Percentiles rank a stretch among this genome's conserved stretches.
Conservation (phyloP, 305 asterid genomes). For the Fraxinus albicans region DNA sequence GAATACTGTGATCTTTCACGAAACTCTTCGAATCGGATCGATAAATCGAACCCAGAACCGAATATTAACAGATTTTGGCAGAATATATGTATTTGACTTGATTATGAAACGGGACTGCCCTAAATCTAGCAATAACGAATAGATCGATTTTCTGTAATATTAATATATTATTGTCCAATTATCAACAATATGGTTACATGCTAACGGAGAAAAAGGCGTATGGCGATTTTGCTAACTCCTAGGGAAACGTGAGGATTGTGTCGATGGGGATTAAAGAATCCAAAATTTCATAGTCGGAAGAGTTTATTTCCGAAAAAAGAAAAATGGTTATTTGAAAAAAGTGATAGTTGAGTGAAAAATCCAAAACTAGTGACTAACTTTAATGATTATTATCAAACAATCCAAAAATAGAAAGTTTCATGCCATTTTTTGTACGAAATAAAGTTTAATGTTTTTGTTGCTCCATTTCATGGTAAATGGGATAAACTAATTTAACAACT, state of each 20-base stretch:
- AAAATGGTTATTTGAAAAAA: not conserved
- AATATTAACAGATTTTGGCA: not conserved
- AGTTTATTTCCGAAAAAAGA: not conserved
- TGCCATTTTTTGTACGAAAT: not conserved
- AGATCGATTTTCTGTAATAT: not conserved
- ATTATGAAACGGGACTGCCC: not conserved
- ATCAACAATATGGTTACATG: not conserved
- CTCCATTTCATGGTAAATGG: not conserved
- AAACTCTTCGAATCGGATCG: not conserved
- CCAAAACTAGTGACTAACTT: not conserved
- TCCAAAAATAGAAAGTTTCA: not conserved
- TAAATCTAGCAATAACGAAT: not conserved
- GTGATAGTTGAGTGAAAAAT: not conserved
- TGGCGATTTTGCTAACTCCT: not conserved
- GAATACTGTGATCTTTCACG: not conserved
- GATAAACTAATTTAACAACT: not conserved
- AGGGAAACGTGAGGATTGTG: not conserved
- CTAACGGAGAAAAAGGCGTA: not conserved
- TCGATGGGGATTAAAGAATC: not conserved
- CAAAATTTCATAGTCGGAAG: not conserved
- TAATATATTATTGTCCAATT: not conserved
- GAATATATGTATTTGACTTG: not conserved
- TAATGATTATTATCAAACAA: not conserved
- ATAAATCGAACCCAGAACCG: constrained; percentile 7
- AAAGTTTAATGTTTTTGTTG: too few relatives aligned